Evolutionary conservation across 179 eudicot genomes (phyloP).

Genomic region (Sideroxylon spinosum): DNA sequence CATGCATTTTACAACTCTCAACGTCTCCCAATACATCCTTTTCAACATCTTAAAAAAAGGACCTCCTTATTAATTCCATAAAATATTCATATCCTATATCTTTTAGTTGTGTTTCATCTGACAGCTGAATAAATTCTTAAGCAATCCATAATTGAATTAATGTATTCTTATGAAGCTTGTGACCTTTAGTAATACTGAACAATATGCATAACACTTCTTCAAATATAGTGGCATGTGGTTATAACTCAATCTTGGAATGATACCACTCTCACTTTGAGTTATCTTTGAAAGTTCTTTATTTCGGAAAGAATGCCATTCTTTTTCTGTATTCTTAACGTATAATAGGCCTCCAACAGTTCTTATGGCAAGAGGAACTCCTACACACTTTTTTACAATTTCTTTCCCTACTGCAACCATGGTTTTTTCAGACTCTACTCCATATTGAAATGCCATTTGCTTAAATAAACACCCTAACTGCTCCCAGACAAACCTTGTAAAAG

Average conservation of each 20-base stretch:
- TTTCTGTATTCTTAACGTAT: background rate
- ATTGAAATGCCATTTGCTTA: constrained; percentile 1
- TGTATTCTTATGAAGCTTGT: background rate
- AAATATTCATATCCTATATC: constrained; percentile 26
- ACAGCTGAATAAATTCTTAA: constrained; percentile 20
- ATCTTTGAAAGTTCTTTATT: background rate
- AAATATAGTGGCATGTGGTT: constrained; percentile 20
- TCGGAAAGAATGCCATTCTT: constrained; percentile 7
- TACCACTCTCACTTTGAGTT: background rate
- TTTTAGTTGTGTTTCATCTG: background rate
- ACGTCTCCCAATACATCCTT: background rate
- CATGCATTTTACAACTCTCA: constrained; percentile 11
- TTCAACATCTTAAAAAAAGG: constrained; percentile 13
- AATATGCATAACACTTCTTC: constrained; percentile 35
- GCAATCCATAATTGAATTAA: constrained; percentile 37
- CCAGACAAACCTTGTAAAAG: constrained; percentile 6
- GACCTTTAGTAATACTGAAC: constrained; percentile 29
- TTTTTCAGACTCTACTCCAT: background rate
- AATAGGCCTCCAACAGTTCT: constrained; percentile 5
- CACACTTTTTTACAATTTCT: constrained; percentile 16
- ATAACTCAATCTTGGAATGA: constrained; percentile 29
- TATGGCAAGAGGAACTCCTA: constrained; percentile 17
- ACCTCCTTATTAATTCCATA: background rate
- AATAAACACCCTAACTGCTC: constrained; percentile 3
- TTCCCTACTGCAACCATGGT: background rate